These are phyloP conservation scores for Epicoccum nigrum DNA, from an alignment of 2,329 filamentous ascomycete species.

Conservation along the genomic window DNA sequence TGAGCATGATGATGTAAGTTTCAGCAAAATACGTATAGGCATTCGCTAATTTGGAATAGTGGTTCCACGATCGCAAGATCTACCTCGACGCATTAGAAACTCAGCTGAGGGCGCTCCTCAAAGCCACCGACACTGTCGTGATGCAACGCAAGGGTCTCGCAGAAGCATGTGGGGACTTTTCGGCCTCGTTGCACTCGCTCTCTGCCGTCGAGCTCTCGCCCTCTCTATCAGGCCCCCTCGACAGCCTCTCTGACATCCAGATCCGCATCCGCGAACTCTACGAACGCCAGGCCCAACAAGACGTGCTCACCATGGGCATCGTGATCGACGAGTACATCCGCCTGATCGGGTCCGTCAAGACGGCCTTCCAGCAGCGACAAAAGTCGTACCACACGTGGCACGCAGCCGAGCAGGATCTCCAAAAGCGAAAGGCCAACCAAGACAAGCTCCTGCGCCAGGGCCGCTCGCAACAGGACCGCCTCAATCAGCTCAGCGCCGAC, in stretches of 20 bases:
- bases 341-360: conserved; percentile 92
- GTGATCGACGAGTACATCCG: conserved; percentile 99
- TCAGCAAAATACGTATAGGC: not conserved
- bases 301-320: conserved; percentile 93
- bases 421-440: conserved; percentile 86
- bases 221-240: conserved; percentile 83
- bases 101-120: conserved; percentile 87
- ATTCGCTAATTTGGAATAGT: conserved; percentile 58
- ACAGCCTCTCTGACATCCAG: conserved; percentile 90
- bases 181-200: conserved; percentile 87
- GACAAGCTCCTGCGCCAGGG: conserved; percentile 96
- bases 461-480: conserved; percentile 91
- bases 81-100: conserved; percentile 94
- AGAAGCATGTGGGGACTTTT: conserved; percentile 92
- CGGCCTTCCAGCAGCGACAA: conserved; percentile 88
- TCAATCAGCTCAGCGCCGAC: conserved; percentile 90
- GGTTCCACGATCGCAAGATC: conserved; percentile 96
- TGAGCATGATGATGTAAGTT: conserved; percentile 89
- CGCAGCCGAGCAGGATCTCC: conserved; percentile 82
- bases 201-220: conserved; percentile 92
- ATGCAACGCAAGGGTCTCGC: conserved; percentile 90
- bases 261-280: conserved; percentile 94
- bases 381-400: conserved; percentile 97
- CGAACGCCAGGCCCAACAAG: conserved; percentile 94
- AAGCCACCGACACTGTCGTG: conserved; percentile 93